A percentile compares a stretch with the other conserved stretches of the same genome.
Conservation (phyloP, 306 rosid species). For the Vachellia collinsii region DNA sequence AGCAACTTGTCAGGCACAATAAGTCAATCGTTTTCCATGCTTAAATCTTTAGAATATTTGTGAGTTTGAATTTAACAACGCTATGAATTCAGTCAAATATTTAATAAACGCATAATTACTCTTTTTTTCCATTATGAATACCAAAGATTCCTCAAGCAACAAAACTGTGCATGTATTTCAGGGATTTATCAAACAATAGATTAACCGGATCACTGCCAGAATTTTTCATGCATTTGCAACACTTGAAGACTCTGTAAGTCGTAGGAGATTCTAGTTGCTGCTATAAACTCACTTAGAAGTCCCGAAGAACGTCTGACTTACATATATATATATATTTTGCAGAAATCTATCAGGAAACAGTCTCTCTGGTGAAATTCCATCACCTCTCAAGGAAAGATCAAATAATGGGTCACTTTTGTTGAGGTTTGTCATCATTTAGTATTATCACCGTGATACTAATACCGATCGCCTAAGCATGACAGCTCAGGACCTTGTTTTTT, state of each 20-base stretch:
- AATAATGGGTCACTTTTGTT: constrained; percentile 41
- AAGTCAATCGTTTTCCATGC: constrained; percentile 34
- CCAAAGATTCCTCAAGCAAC: not conserved
- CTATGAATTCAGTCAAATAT: not conserved
- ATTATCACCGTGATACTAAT: constrained; percentile 3
- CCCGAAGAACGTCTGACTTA: not conserved
- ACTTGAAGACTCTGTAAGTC: constrained; percentile 54
- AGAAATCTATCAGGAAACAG: constrained; percentile 52
- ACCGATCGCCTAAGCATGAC: constrained; percentile 9
- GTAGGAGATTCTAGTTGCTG: not conserved
- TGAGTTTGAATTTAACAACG: constrained; percentile 37
- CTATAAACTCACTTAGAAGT: constrained; percentile 5
- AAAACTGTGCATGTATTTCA: constrained; percentile 25
- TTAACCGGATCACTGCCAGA: constrained; percentile 51
- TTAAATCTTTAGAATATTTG: constrained; percentile 40
- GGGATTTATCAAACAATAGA: constrained; percentile 61
- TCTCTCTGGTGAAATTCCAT: constrained; percentile 49
- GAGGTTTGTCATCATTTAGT: constrained; percentile 43
- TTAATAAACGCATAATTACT: not conserved
- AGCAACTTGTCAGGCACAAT: constrained; percentile 48
- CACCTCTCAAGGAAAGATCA: constrained; percentile 40
- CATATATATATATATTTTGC: constrained; percentile 6
- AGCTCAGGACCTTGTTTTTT: not conserved
- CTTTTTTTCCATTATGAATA: not conserved
- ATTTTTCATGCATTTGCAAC: constrained; percentile 41